Evolutionary conservation across 1,139 yeast genomes (phyloP).

Genomic region (Debaryomyces subglobosus): DNA sequence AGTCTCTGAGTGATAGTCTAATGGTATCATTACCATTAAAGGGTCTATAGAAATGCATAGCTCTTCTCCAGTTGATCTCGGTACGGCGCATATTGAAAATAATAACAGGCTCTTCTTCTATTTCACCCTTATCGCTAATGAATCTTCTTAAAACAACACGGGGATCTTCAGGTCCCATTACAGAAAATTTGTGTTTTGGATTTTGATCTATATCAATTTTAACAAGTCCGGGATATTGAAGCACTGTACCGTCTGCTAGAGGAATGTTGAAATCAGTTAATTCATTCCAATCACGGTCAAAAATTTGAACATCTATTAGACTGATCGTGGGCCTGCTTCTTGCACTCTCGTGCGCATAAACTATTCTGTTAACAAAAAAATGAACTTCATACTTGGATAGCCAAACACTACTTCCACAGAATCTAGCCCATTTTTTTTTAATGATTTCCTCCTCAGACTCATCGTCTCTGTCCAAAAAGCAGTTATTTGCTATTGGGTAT

Average conservation of each 20-base stretch:
- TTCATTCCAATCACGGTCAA: constrained; percentile 20
- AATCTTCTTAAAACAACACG: constrained; percentile 15
- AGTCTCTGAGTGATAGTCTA: constrained; percentile 10
- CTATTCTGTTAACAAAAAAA: constrained; percentile 20
- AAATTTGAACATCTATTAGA: constrained; percentile 18
- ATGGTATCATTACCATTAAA: constrained; percentile 11
- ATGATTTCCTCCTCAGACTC: constrained; percentile 15
- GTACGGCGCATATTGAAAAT: constrained; percentile 17
- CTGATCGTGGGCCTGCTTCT: constrained; percentile 19
- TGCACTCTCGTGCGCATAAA: constrained; percentile 12
- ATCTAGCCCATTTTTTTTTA: constrained; percentile 17
- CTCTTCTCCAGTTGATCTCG: constrained; percentile 15
- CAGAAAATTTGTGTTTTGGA: constrained; percentile 11
- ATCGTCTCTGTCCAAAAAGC: constrained; percentile 11
- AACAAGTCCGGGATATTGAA: constrained; percentile 13
- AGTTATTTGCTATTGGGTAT: constrained; percentile 13
- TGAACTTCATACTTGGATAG: constrained; percentile 19
- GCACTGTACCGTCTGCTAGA: constrained; percentile 4
- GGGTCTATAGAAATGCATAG: constrained; percentile 18
- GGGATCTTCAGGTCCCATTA: constrained; percentile 20
- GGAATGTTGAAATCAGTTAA: constrained; percentile 12
- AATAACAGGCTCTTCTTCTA: constrained; percentile 17
- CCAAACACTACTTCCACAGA: constrained; percentile 22
- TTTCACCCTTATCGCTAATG: constrained; percentile 10
- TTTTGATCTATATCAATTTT: constrained; percentile 14